Conservation (phyloP, 2,329 filamentous ascomycete genomes). For the Trichoderma sp. region DNA sequence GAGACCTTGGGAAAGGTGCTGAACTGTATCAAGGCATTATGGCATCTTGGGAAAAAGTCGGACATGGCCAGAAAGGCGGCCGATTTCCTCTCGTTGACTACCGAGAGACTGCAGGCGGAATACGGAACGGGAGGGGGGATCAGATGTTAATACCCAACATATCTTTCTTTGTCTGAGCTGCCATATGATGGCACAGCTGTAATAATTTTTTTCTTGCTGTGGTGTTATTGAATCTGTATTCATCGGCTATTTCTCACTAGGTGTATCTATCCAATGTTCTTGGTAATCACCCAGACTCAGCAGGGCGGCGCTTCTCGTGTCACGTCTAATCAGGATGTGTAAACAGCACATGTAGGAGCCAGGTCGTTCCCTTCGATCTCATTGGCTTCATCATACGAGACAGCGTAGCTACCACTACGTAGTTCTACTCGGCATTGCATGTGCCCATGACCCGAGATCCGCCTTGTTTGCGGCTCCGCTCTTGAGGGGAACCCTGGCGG, state of each 20-base stretch:
- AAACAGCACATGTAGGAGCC: too few species aligned
- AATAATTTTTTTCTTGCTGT: too few species aligned
- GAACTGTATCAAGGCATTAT: constrained; percentile 4
- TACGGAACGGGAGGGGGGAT: not conserved
- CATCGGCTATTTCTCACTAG: too few species aligned
- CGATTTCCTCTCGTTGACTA: not conserved
- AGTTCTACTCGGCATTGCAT: not conserved
- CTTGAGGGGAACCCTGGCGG: constrained; percentile 4
- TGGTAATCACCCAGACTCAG: too few species aligned
- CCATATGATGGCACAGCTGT: not conserved
- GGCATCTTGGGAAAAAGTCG: constrained; percentile 9
- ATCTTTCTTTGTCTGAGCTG: not conserved
- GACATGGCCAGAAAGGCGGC: constrained; percentile 1
- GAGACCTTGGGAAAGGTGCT: not conserved
- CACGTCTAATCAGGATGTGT: too few species aligned
- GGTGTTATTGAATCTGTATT: too few species aligned
- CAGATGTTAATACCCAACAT: not conserved
- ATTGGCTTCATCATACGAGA: too few species aligned
- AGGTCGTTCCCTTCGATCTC: too few species aligned
- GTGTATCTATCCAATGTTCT: too few species aligned
- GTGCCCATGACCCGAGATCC: not conserved
- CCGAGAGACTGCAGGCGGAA: not conserved
- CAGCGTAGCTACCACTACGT: too few species aligned
- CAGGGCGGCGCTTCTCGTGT: too few species aligned
- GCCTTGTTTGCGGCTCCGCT: constrained; percentile 8